These are phyloP conservation scores for Trichoderma breve DNA, from an alignment of 2,329 filamentous ascomycete genomes.

Conservation along the genomic window DNA sequence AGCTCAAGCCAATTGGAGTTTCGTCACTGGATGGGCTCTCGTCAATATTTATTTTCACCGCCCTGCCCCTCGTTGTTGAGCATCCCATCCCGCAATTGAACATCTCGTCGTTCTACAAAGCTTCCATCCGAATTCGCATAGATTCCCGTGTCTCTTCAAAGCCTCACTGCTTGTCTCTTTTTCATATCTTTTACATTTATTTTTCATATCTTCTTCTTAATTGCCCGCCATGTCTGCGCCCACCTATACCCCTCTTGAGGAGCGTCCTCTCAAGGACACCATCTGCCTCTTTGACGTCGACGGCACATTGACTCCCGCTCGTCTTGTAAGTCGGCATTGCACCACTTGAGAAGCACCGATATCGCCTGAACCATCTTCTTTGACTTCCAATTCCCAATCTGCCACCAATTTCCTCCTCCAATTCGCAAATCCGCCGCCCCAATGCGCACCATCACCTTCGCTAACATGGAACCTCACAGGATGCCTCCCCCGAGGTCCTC, in stretches of 20 bases:
- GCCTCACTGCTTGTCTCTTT: not conserved
- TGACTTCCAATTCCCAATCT: not conserved
- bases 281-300: slow-evolving; percentile 97
- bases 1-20: not conserved
- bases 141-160: not conserved
- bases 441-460: not conserved
- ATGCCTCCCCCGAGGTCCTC: slow-evolving; percentile 77
- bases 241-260: slow-evolving; percentile 69
- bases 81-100: not conserved
- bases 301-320: slow-evolving; percentile 80
- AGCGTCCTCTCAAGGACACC: slow-evolving; percentile 87
- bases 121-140: not conserved
- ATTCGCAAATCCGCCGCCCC: not conserved
- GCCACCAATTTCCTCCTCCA: not conserved
- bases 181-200: not conserved
- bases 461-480: slow-evolving; percentile 40
- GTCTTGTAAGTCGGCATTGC: slow-evolving; percentile 56
- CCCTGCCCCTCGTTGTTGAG: not conserved
- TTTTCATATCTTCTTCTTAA: not conserved
- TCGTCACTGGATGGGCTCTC: not conserved
- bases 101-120: not conserved
- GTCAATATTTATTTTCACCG: slow-evolving; percentile 3
- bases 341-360: not conserved
- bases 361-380: not conserved
- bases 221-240: slow-evolving; percentile 42